Percentiles rank a stretch among this genome's conserved stretches.
These are phyloP conservation scores for Coemansia pectinata DNA, from an alignment of 192 early-diverging fungal genomes.

Conservation along the genomic window DNA sequence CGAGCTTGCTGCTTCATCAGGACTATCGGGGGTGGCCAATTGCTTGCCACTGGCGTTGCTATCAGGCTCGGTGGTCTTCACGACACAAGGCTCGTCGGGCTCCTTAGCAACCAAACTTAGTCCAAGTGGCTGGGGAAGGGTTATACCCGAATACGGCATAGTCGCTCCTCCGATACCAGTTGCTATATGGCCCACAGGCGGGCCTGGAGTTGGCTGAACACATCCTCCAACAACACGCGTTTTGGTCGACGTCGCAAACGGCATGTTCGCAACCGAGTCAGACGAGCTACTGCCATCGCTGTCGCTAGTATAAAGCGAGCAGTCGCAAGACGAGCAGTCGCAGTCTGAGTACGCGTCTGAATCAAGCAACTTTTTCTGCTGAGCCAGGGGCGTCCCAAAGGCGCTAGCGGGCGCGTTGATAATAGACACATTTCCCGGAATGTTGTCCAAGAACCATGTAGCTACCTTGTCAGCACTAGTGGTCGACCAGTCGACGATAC, in stretches of 20 bases:
- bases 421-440: slow-evolving; percentile 47
- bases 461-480: slow-evolving; percentile 48
- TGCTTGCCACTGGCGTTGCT: background rate
- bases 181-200: background rate
- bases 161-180: background rate
- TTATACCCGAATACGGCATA: slow-evolving; percentile 12
- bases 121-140: slow-evolving; percentile 35
- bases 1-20: background rate
- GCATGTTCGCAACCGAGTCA: background rate
- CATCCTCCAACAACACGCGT: background rate
- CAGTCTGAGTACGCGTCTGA: slow-evolving; percentile 27
- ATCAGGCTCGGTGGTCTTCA: background rate
- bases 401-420: slow-evolving; percentile 29
- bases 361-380: slow-evolving; percentile 17
- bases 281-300: slow-evolving; percentile 13
- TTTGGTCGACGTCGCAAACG: background rate
- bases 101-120: slow-evolving; percentile 7
- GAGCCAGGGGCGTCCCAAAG: slow-evolving; percentile 36
- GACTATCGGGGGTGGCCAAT: background rate
- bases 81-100: background rate
- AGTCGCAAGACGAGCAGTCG: slow-evolving; percentile 45
- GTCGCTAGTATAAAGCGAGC: slow-evolving; percentile 31
- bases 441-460: slow-evolving; percentile 56
- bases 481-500: slow-evolving; percentile 48
- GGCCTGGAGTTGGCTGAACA: background rate